Evolutionary conservation across 331 rosid species (phyloP).

Genomic region (Spiraea crenata): DNA sequence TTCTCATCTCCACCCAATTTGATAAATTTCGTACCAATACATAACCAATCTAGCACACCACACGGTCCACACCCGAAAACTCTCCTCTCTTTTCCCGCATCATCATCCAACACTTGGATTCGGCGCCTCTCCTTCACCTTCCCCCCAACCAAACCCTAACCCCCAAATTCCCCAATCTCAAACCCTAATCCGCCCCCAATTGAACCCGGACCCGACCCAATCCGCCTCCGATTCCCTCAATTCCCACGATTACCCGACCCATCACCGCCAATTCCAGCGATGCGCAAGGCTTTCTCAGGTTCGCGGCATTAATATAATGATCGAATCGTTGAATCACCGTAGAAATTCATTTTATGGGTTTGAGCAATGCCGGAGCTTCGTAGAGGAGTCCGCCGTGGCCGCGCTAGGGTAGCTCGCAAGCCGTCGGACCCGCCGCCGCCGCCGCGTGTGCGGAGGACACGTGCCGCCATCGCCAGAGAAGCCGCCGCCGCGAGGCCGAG

Average conservation of each 20-base stretch:
- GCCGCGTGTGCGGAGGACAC: no score
- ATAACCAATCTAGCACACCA: no score
- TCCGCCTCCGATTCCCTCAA: background rate
- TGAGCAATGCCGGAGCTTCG: slow-evolving; percentile 91
- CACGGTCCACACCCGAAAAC: no score
- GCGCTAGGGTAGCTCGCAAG: slow-evolving; percentile 55
- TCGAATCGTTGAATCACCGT: slow-evolving; percentile 36
- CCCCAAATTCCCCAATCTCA: no score
- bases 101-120: no score
- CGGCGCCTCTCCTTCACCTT: no score
- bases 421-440: slow-evolving; percentile 42
- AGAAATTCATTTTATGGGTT: slow-evolving; percentile 69
- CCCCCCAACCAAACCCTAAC: no score
- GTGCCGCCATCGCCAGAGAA: slow-evolving; percentile 72
- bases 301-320: slow-evolving; percentile 54
- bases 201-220: background rate
- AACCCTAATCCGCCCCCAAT: no score
- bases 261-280: slow-evolving; percentile 13
- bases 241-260: background rate
- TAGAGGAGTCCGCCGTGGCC: slow-evolving; percentile 72
- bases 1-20: no score
- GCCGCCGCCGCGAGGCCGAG: slow-evolving; percentile 51
- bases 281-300: slow-evolving; percentile 30
- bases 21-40: no score
- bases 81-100: no score